Percentiles rank a stretch among this genome's conserved stretches.
Evolutionary conservation across 495 filamentous ascomycete genomes (phyloP).

Genomic region (Ramalina peruviana): DNA sequence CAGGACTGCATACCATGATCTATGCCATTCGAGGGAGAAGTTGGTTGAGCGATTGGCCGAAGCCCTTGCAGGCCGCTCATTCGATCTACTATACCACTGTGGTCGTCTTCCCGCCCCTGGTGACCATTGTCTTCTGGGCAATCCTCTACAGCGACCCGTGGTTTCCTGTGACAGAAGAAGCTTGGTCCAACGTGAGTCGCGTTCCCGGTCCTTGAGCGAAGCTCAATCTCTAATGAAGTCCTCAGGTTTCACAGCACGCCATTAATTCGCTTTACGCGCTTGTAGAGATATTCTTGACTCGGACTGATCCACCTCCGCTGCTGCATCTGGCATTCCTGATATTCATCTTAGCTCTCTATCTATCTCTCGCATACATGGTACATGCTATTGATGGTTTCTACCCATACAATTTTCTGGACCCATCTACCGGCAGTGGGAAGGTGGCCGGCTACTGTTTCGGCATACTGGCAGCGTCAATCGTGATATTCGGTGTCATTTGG

Average conservation of each 20-base stretch:
- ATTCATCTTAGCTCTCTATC: constrained; percentile 53
- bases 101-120: constrained; percentile 52
- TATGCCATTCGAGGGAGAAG: constrained; percentile 44
- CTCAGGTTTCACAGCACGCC: constrained; percentile 52
- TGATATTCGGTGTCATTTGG: constrained; percentile 48
- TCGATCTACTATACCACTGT: constrained; percentile 50
- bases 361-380: constrained; percentile 62
- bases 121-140: constrained; percentile 43
- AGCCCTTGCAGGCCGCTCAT: constrained; percentile 50
- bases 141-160: constrained; percentile 33
- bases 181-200: constrained; percentile 51
- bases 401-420: constrained; percentile 61
- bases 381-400: constrained; percentile 55
- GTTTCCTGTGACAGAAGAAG: constrained; percentile 34
- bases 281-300: constrained; percentile 55
- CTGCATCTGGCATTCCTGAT: constrained; percentile 43
- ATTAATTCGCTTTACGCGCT: constrained; percentile 59
- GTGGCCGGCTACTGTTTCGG: constrained; percentile 38
- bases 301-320: constrained; percentile 41
- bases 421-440: constrained; percentile 28
- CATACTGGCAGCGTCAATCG: constrained; percentile 46
- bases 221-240: neutral
- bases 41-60: constrained; percentile 45
- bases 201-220: constrained; percentile 1
- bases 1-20: constrained; percentile 48